Percentiles rank a stretch among this genome's conserved stretches.
phyloP scores from a whole-genome alignment of 176 grass and related monocot species.

The Lolium multiflorum region DNA sequence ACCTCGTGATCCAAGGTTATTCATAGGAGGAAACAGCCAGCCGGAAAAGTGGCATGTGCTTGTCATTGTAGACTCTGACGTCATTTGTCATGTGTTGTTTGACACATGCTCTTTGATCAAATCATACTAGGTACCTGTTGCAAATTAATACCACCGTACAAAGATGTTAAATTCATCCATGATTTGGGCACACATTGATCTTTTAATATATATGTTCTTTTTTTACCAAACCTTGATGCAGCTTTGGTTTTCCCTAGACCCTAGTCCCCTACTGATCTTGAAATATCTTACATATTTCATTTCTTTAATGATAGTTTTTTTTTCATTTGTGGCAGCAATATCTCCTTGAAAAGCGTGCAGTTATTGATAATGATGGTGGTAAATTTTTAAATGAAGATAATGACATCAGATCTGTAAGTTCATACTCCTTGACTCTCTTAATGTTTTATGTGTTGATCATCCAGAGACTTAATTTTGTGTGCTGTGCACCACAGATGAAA shows the following conservation, averaged over 20 bases:
- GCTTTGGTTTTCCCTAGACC: not conserved
- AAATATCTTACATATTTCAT: constrained; percentile 43
- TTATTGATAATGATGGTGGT: constrained; percentile 75
- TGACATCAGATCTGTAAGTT: constrained; percentile 90
- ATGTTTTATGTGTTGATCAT: constrained; percentile 12
- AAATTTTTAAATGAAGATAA: constrained; percentile 98
- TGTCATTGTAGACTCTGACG: constrained; percentile 1
- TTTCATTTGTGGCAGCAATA: constrained; percentile 70
- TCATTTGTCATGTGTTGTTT: constrained; percentile 5
- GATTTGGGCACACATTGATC: not conserved
- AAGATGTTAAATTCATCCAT: constrained; percentile 13
- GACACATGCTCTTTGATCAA: constrained; percentile 11
- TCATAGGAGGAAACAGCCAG: constrained; percentile 2
- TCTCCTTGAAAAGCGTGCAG: constrained; percentile 85
- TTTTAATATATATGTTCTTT: not conserved
- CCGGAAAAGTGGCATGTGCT: not conserved
- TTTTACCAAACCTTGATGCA: constrained; percentile 26
- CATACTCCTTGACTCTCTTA: constrained; percentile 19
- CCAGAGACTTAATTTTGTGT: constrained; percentile 19
- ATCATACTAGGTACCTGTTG: constrained; percentile 2
- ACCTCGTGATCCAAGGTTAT: not conserved
- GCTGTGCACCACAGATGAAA: not conserved
- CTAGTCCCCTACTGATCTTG: constrained; percentile 17
- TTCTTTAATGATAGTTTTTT: not conserved
- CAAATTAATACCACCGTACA: constrained; percentile 23